A percentile compares a stretch with the other conserved stretches of the same genome.
Evolutionary conservation across 176 grass and related monocot genomes (phyloP).

Genomic region (Lolium rigidum): DNA sequence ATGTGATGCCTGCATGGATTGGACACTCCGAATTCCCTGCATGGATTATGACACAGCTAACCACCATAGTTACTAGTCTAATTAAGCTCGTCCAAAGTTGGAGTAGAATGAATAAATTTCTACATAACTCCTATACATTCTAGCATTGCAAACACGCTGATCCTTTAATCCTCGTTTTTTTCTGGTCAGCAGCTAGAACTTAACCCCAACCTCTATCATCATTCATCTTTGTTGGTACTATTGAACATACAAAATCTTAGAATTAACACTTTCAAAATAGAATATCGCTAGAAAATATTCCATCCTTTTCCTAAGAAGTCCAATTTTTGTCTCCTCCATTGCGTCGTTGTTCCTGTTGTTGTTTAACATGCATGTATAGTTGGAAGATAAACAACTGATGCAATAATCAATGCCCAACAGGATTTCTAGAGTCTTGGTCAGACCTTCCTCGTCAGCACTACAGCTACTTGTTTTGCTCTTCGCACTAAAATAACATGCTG

Average conservation of each 20-base stretch:
- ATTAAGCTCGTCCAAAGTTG: neutral
- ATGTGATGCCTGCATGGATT: neutral
- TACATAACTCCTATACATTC: neutral
- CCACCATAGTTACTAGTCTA: neutral
- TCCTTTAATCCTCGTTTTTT: neutral
- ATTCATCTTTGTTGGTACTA: neutral
- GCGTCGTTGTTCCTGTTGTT: neutral
- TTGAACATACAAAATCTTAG: neutral
- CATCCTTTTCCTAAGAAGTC: neutral
- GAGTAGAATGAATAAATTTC: conserved; percentile 5
- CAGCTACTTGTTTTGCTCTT: neutral
- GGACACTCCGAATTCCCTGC: neutral
- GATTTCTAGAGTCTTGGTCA: conserved; percentile 16
- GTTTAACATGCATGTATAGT: neutral
- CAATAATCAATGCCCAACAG: neutral
- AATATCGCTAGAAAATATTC: neutral
- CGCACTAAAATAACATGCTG: conserved; percentile 26
- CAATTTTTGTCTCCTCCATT: neutral
- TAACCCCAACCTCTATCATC: neutral
- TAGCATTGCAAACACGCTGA: neutral
- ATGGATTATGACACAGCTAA: neutral
- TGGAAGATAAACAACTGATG: neutral
- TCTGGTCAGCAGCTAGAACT: neutral
- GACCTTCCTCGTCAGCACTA: neutral
- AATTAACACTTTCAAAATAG: neutral